Conservation (phyloP, 2,329 filamentous ascomycete species). For the Fusarium denticulatum region DNA sequence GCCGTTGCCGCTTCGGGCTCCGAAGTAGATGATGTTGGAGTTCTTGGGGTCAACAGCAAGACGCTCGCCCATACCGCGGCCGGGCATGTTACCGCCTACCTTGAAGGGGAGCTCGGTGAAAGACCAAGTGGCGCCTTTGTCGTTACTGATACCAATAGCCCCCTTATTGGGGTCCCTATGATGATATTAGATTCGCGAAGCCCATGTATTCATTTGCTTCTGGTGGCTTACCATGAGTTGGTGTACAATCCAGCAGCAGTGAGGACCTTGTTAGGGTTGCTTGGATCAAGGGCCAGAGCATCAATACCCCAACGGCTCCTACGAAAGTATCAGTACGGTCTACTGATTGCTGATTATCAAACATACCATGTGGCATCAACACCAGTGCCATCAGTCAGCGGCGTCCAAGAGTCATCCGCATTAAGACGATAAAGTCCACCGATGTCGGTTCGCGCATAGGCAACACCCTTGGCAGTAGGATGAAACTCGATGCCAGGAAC, state of each 20-base stretch:
- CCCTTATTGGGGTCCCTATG: slow-evolving; percentile 63
- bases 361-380: slow-evolving; percentile 18
- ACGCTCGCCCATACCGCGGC: slow-evolving; percentile 67
- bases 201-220: fast-evolving
- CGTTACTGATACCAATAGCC: slow-evolving; percentile 63
- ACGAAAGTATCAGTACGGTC: too few relatives aligned
- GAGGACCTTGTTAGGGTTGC: slow-evolving; percentile 62
- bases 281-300: slow-evolving; percentile 64
- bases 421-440: slow-evolving; percentile 35
- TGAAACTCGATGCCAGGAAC: slow-evolving; percentile 33
- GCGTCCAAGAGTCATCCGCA: slow-evolving; percentile 31
- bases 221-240: slow-evolving; percentile 54
- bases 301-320: slow-evolving; percentile 68
- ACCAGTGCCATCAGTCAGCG: slow-evolving; percentile 25
- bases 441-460: slow-evolving; percentile 30
- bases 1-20: slow-evolving; percentile 66
- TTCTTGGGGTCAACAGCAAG: slow-evolving; percentile 67
- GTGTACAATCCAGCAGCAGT: slow-evolving; percentile 67
- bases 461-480: slow-evolving; percentile 29
- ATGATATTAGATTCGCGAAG: not conserved
- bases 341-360: not conserved
- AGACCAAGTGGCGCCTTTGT: slow-evolving; percentile 63
- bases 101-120: slow-evolving; percentile 64
- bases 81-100: slow-evolving; percentile 70
- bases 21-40: slow-evolving; percentile 66